These are phyloP conservation scores for Prunus persica DNA, from an alignment of 306 rosid species.

Conservation along the genomic window Prunus_persica_NCBIv2 NC_034009.1:5979001-5979500, in stretches of 20 bases:
- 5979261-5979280: slow-evolving; percentile 53
- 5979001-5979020: slow-evolving; percentile 35
- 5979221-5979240: slow-evolving; percentile 41
- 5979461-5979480: too few relatives aligned
- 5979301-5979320: slow-evolving; percentile 54
- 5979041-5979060: slow-evolving; percentile 24
- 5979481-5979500: too few relatives aligned
- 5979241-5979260: slow-evolving; percentile 50
- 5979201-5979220: slow-evolving; percentile 26
- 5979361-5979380: neutral
- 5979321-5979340: slow-evolving; percentile 38
- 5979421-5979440: too few relatives aligned
- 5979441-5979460: too few relatives aligned
- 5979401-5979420: too few relatives aligned
- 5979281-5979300: slow-evolving; percentile 69
- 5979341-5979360: slow-evolving; percentile 30
- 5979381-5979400: too few relatives aligned
- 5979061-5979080: slow-evolving; percentile 48
- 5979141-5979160: slow-evolving; percentile 21
- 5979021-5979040: slow-evolving; percentile 11
- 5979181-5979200: slow-evolving; percentile 9
- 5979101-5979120: slow-evolving; percentile 45
- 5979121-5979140: slow-evolving; percentile 52
- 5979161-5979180: slow-evolving; percentile 30
- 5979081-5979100: slow-evolving; percentile 43